Evolutionary conservation across 1,139 yeast genomes (phyloP).

Genomic region (Wickerhamiella pararugosa): DNA sequence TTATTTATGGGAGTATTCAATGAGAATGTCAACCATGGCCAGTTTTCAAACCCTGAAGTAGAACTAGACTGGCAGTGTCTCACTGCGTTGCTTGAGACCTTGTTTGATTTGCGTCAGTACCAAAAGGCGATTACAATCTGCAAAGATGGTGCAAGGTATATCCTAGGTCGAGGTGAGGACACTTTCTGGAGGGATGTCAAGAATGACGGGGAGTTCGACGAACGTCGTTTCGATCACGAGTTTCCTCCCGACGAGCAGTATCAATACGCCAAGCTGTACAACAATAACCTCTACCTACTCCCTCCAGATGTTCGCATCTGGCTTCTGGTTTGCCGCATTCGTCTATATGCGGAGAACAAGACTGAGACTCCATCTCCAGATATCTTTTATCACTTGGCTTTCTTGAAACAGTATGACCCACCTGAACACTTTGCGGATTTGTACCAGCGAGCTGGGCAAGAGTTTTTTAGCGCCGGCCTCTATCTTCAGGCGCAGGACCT

Average conservation of each 20-base stretch:
- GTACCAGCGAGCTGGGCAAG: slow-evolving; percentile 60
- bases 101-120: slow-evolving; percentile 53
- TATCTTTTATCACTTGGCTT: slow-evolving; percentile 54
- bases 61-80: slow-evolving; percentile 77
- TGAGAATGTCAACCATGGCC: slow-evolving; percentile 6
- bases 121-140: slow-evolving; percentile 47
- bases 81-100: slow-evolving; percentile 68
- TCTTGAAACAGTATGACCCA: slow-evolving; percentile 36
- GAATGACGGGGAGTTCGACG: slow-evolving; percentile 66
- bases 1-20: slow-evolving; percentile 53
- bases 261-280: slow-evolving; percentile 15
- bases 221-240: slow-evolving; percentile 29
- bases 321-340: slow-evolving; percentile 58
- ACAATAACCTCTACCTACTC: slow-evolving; percentile 25
- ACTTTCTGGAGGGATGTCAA: slow-evolving; percentile 67
- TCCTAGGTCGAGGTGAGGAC: slow-evolving; percentile 56
- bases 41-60: slow-evolving; percentile 15
- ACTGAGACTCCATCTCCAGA: slow-evolving; percentile 41
- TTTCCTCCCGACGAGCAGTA: too few species aligned
- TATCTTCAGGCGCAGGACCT: slow-evolving; percentile 60
- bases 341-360: slow-evolving; percentile 22
- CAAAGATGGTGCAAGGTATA: slow-evolving; percentile 68
- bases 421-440: slow-evolving; percentile 57
- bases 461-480: slow-evolving; percentile 51
- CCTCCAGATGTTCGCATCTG: slow-evolving; percentile 83